These are phyloP conservation scores for Tritrichomonas musculus DNA, from an alignment of 208 protist species.

Conservation along the genomic window DNA sequence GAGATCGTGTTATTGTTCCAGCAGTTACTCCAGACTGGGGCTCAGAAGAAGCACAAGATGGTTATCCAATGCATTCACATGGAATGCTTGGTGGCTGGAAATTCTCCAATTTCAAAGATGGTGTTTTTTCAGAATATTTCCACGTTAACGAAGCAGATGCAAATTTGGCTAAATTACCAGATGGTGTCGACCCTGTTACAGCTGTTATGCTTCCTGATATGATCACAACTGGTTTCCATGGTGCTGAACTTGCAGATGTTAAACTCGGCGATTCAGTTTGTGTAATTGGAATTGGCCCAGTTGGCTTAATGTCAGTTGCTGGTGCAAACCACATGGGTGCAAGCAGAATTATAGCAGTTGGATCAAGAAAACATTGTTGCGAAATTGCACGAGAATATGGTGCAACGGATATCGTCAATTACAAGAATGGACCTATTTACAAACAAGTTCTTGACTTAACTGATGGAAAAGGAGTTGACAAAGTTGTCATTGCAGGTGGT, in stretches of 20 bases:
- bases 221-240: conserved; percentile 27
- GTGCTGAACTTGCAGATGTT: not conserved
- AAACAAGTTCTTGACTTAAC: not conserved
- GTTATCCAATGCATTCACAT: not conserved
- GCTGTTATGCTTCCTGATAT: conserved; percentile 10
- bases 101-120: conserved; percentile 30
- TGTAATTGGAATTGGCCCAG: conserved; percentile 17
- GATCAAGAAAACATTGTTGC: not conserved
- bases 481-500: conserved; percentile 26
- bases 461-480: conserved; percentile 3
- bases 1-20: conserved; percentile 10
- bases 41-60: not conserved
- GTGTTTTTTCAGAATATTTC: not conserved
- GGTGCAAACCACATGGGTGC: not conserved
- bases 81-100: conserved; percentile 22
- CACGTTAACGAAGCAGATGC: conserved; percentile 22
- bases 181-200: not conserved
- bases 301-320: conserved; percentile 3
- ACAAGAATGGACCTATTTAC: not conserved
- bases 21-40: conserved; percentile 21
- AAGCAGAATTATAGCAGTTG: not conserved
- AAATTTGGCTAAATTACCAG: not conserved
- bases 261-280: not conserved
- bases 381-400: conserved; percentile 4
- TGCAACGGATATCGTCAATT: conserved; percentile 23